These are phyloP conservation scores for Basipetospora chlamydospora DNA, from an alignment of 2,329 filamentous ascomycete species.

Conservation along the genomic window DNA sequence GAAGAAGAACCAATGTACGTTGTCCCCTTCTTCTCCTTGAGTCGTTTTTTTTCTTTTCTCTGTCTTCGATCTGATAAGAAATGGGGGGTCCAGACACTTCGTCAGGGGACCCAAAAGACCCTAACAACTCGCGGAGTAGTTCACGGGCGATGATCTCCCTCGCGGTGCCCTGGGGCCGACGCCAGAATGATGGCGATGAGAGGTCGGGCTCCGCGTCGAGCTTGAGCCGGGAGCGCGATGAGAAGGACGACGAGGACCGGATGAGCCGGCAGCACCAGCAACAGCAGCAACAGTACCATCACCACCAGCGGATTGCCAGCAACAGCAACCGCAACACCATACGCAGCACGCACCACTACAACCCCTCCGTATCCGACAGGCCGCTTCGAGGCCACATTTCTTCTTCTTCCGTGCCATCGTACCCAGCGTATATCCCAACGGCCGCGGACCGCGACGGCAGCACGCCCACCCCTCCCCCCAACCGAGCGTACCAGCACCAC, in stretches of 20 bases:
- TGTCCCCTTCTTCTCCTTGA: no score
- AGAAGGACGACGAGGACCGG: conserved; percentile 15
- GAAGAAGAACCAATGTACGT: conserved; percentile 14
- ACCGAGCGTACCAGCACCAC: conserved; percentile 1
- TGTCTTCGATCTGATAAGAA: no score
- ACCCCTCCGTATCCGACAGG: no score
- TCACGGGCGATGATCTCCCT: conserved; percentile 3
- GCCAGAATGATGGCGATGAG: conserved; percentile 15
- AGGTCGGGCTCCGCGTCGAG: conserved; percentile 11
- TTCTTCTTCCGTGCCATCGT: conserved; percentile 22
- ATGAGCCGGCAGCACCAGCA: no score
- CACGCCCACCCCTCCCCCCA: conserved; percentile 1
- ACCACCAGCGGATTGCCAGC: neutral
- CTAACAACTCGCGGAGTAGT: conserved; percentile 6
- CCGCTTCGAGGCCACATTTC: conserved; percentile 1
- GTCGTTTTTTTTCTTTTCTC: no score
- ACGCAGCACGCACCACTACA: conserved; percentile 12
- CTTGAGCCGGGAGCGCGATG: conserved; percentile 13
- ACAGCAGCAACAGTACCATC: no score
- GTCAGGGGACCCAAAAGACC: no score
- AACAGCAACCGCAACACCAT: neutral
- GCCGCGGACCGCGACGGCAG: conserved; percentile 14
- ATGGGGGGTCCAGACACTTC: no score
- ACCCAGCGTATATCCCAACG: conserved; percentile 32
- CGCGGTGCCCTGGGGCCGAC: conserved; percentile 5